These are phyloP conservation scores for Cotoneaster glaucophyllus DNA, from an alignment of 306 rosid genomes.

Conservation along the genomic window DNA sequence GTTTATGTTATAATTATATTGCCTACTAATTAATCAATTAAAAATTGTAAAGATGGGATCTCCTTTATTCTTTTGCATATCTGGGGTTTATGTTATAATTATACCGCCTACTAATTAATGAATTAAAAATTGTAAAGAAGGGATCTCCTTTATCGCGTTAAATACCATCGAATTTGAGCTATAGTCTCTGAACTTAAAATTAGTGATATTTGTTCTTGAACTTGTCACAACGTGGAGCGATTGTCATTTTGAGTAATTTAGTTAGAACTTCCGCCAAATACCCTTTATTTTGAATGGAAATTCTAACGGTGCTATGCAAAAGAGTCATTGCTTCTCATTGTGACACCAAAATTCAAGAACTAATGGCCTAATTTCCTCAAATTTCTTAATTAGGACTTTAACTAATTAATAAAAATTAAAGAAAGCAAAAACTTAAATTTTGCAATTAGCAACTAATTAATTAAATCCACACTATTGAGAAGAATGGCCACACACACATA, in stretches of 20 bases:
- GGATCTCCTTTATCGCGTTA: too few relatives aligned
- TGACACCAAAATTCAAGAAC: neutral
- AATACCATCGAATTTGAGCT: too few relatives aligned
- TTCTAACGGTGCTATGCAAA: too few relatives aligned
- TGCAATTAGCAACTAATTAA: neutral
- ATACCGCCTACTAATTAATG: slow-evolving; percentile 33
- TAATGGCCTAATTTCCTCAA: neutral
- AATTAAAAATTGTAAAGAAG: neutral
- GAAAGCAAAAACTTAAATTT: neutral
- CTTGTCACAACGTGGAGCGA: neutral
- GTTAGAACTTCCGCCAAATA: too few relatives aligned
- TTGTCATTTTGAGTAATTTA: too few relatives aligned
- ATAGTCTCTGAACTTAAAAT: too few relatives aligned
- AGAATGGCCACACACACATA: too few relatives aligned
- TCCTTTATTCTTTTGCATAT: too few relatives aligned
- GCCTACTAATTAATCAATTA: slow-evolving; percentile 27
- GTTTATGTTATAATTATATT: slow-evolving; percentile 5
- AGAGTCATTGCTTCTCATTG: neutral
- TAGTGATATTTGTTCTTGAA: too few relatives aligned
- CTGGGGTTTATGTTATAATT: neutral
- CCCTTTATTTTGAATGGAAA: neutral
- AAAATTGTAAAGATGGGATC: neutral
- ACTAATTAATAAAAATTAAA: neutral
- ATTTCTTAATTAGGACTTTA: neutral
- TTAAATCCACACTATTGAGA: neutral